A percentile compares a stretch with the other conserved stretches of the same genome.
Conservation (phyloP, 2,329 filamentous ascomycete genomes). For the Corinectria fuckeliana region DNA sequence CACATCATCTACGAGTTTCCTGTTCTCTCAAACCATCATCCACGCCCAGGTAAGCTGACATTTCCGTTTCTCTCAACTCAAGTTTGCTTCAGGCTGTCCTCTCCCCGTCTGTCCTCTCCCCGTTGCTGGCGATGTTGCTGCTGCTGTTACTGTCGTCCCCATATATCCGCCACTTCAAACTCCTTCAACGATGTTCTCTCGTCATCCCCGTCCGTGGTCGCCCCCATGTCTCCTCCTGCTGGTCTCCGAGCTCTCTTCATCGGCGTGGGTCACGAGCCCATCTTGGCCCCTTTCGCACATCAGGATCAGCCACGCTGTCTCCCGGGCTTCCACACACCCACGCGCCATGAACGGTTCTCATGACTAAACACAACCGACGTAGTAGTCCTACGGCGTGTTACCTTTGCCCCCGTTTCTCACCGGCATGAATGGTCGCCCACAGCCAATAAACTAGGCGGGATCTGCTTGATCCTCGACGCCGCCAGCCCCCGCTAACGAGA, state of each 20-base stretch:
- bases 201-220: background rate
- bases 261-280: conserved; percentile 27
- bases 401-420: conserved; percentile 2
- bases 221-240: background rate
- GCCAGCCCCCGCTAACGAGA: conserved; percentile 13
- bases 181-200: background rate
- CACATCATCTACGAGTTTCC: background rate
- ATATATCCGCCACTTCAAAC: background rate
- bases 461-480: conserved; percentile 11
- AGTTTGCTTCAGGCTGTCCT: background rate
- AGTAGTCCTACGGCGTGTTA: conserved; percentile 25
- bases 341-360: conserved; percentile 28
- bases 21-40: background rate
- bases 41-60: conserved; percentile 3
- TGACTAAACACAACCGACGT: conserved; percentile 35
- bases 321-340: conserved; percentile 23
- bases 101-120: background rate
- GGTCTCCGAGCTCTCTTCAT: conserved; percentile 20
- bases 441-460: conserved; percentile 18
- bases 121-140: background rate
- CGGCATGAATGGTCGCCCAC: conserved; percentile 1
- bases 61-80: background rate
- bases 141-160: background rate
- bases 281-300: conserved; percentile 15
- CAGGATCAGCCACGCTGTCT: conserved; percentile 17